Conservation (phyloP, 108 stramenopile genomes). For the Discostella pseudostelligera region DNA sequence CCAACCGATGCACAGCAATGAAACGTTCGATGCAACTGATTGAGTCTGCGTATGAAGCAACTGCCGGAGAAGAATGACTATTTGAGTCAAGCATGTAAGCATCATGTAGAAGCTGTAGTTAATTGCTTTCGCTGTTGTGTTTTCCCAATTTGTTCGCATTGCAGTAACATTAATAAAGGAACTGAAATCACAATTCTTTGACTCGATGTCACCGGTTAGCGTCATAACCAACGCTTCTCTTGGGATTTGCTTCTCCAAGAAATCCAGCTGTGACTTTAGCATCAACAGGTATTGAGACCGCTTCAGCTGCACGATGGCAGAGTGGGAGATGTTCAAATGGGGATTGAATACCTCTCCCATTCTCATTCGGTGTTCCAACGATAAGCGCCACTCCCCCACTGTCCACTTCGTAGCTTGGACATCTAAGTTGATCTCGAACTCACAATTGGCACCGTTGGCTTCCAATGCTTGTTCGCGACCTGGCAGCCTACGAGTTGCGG, state of each 20-base stretch:
- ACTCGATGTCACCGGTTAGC: conserved; percentile 67
- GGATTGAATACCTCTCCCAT: conserved; percentile 43
- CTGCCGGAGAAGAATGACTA: conserved; percentile 84
- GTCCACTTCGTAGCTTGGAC: conserved; percentile 65
- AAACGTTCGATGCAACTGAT: conserved; percentile 79
- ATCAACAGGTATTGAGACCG: conserved; percentile 32
- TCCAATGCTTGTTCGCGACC: conserved; percentile 58
- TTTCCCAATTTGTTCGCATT: conserved; percentile 84
- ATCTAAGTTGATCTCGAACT: conserved; percentile 77
- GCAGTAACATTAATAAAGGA: conserved; percentile 80
- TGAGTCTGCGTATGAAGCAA: conserved; percentile 82
- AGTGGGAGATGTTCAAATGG: conserved; percentile 6
- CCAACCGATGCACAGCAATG: conserved; percentile 84
- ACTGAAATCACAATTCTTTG: conserved; percentile 67
- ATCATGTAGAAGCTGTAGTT: conserved; percentile 92
- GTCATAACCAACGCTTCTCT: conserved; percentile 71
- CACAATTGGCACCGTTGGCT: conserved; percentile 69
- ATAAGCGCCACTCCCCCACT: conserved; percentile 63
- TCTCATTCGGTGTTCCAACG: conserved; percentile 43
- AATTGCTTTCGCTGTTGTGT: conserved; percentile 81
- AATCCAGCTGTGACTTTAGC: conserved; percentile 38
- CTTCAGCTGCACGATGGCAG: conserved; percentile 25
- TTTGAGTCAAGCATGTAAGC: conserved; percentile 85
- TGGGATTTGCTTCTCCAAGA: conserved; percentile 37
- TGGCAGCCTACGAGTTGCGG: conserved; percentile 51